These are phyloP conservation scores for Cryomyces antarcticus DNA, from an alignment of 495 filamentous ascomycete species.

Conservation along the genomic window DNA sequence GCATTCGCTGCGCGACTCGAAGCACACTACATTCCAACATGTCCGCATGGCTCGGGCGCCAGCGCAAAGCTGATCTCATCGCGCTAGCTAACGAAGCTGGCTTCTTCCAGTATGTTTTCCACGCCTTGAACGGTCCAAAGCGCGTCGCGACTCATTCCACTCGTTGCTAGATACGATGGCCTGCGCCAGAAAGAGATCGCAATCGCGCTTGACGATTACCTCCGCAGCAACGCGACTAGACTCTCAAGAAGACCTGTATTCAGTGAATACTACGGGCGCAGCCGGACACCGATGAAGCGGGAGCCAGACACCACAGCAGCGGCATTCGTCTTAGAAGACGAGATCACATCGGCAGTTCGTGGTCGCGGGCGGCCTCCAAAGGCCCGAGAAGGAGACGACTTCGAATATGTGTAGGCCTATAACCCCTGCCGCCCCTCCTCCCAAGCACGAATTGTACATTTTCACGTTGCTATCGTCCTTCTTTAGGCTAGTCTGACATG, in stretches of 20 bases:
- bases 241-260: slow-evolving; percentile 44
- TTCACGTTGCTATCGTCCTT: no score
- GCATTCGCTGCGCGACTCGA: slow-evolving; percentile 25
- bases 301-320: slow-evolving; percentile 14
- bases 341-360: no score
- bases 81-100: slow-evolving; percentile 57
- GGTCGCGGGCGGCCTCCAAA: no score
- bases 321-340: no score
- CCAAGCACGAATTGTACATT: no score
- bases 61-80: slow-evolving; percentile 65
- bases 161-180: slow-evolving; percentile 36
- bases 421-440: no score
- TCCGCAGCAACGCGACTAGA: slow-evolving; percentile 40
- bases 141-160: slow-evolving; percentile 4
- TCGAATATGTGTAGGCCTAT: no score
- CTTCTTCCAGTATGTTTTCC: slow-evolving; percentile 41
- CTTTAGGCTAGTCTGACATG: no score
- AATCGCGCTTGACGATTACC: slow-evolving; percentile 49
- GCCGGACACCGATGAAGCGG: slow-evolving; percentile 61
- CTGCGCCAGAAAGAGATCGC: slow-evolving; percentile 72
- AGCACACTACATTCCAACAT: slow-evolving; percentile 22
- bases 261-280: slow-evolving; percentile 54
- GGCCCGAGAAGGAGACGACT: no score
- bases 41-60: slow-evolving; percentile 59
- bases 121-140: neutral